Percentiles rank a stretch among this genome's conserved stretches.
Conservation (phyloP, 257 asterid genomes). For the Plantago major region DNA sequence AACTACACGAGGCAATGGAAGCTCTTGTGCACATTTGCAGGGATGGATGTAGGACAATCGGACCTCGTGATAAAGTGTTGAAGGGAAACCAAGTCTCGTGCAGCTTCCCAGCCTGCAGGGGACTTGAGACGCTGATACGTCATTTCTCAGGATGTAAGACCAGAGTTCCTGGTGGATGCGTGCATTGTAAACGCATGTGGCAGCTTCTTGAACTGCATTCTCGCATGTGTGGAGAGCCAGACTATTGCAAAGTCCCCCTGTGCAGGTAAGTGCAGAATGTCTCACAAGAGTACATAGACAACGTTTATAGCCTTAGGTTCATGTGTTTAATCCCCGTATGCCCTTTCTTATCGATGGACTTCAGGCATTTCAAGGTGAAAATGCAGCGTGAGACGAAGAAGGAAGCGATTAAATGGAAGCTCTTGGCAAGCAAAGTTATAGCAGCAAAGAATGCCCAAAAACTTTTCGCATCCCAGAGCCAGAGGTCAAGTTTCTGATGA, state of each 20-base stretch:
- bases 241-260: conserved; percentile 83
- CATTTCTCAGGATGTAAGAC: conserved; percentile 68
- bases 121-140: conserved; percentile 72
- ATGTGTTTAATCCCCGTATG: no score
- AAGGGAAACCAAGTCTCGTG: conserved; percentile 53
- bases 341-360: not conserved
- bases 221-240: conserved; percentile 71
- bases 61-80: conserved; percentile 73
- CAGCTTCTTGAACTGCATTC: conserved; percentile 90
- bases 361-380: conserved; percentile 81
- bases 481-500: conserved; percentile 28
- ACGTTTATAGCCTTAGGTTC: no score
- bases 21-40: conserved; percentile 78
- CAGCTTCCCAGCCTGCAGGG: conserved; percentile 71
- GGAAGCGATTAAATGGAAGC: conserved; percentile 61
- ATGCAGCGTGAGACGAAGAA: conserved; percentile 66
- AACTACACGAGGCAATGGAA: conserved; percentile 91
- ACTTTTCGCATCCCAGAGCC: conserved; percentile 34
- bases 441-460: conserved; percentile 52
- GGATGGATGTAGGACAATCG: conserved; percentile 87
- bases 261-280: conserved; percentile 51
- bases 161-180: conserved; percentile 85
- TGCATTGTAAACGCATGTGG: conserved; percentile 92
- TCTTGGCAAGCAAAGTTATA: conserved; percentile 59
- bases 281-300: not conserved